Percentiles rank a stretch among this genome's conserved stretches.
Evolutionary conservation across 2,329 filamentous ascomycete genomes (phyloP).

Genomic region (Aspergillus eucalypticola): DNA sequence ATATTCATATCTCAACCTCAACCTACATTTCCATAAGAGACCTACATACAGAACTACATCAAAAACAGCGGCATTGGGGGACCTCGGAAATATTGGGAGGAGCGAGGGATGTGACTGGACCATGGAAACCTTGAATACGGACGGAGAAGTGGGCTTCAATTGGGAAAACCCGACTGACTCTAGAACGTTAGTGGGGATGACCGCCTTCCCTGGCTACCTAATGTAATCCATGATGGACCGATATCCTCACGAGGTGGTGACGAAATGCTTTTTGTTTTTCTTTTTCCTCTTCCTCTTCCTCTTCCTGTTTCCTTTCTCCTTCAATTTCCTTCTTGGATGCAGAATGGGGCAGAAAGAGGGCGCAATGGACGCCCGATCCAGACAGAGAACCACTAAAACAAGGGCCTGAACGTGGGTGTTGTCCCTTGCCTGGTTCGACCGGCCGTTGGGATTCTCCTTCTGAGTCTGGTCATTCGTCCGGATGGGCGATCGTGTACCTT

Average conservation of each 20-base stretch:
- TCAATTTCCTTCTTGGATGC: too few species aligned
- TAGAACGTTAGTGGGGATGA: conserved; percentile 3
- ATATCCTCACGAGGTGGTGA: conserved; percentile 1
- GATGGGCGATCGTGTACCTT: background rate
- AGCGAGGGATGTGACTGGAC: background rate
- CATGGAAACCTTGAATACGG: background rate
- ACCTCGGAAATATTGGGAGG: background rate
- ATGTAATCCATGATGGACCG: background rate
- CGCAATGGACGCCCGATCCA: background rate
- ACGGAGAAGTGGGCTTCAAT: background rate
- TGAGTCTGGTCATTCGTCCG: background rate
- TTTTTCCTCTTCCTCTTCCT: background rate
- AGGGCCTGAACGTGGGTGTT: conserved; percentile 10
- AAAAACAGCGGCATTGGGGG: background rate
- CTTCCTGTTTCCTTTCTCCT: background rate
- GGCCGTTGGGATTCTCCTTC: background rate
- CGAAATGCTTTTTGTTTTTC: background rate
- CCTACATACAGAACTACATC: background rate
- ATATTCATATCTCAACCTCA: too few species aligned
- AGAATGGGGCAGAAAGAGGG: background rate
- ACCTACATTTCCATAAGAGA: too few species aligned
- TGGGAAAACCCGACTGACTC: background rate
- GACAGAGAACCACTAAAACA: background rate
- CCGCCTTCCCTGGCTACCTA: background rate
- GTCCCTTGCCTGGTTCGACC: conserved; percentile 7